These are phyloP conservation scores for Lepiota subincarnata DNA, from an alignment of 768 basidiomycete genomes.

Conservation along the genomic window DNA sequence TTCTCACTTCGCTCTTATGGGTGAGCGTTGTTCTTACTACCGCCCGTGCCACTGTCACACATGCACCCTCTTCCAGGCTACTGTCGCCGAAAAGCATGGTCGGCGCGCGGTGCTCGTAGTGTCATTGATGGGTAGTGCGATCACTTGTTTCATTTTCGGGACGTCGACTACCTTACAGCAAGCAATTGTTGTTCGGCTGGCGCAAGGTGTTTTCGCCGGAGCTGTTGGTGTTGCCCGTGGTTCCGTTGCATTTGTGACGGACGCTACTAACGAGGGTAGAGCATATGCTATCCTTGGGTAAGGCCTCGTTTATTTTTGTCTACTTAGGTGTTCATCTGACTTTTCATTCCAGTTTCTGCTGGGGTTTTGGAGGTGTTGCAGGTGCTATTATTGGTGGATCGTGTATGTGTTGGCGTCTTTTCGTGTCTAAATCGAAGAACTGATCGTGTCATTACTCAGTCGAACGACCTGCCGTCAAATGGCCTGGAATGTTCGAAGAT, in stretches of 20 bases:
- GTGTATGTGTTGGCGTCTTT: constrained; percentile 45
- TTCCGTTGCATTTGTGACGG: constrained; percentile 82
- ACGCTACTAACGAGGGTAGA: constrained; percentile 87
- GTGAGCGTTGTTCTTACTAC: constrained; percentile 32
- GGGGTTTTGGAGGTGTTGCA: constrained; percentile 95
- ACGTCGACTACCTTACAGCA: constrained; percentile 72
- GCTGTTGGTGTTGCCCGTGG: constrained; percentile 94
- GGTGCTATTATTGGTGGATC: constrained; percentile 84
- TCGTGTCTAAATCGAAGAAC: constrained; percentile 5
- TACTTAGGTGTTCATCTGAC: constrained; percentile 3
- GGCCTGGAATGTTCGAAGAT: constrained; percentile 70
- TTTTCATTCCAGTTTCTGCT: constrained; percentile 65
- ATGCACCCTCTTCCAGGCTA: constrained; percentile 50
- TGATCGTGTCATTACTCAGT: constrained; percentile 39
- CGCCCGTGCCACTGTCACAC: not conserved
- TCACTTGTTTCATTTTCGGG: constrained; percentile 76
- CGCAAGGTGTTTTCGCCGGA: constrained; percentile 91
- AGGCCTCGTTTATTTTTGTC: constrained; percentile 14
- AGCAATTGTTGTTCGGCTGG: constrained; percentile 80
- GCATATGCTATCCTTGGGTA: constrained; percentile 93
- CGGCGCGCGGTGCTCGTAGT: constrained; percentile 78
- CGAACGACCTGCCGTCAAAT: constrained; percentile 82
- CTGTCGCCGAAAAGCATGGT: constrained; percentile 91
- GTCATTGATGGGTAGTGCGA: constrained; percentile 80
- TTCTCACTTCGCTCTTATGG: constrained; percentile 93